A percentile compares a stretch with the other conserved stretches of the same genome.
Conservation (phyloP, 192 early-diverging fungal genomes). For the Coemansia sp. region DNA sequence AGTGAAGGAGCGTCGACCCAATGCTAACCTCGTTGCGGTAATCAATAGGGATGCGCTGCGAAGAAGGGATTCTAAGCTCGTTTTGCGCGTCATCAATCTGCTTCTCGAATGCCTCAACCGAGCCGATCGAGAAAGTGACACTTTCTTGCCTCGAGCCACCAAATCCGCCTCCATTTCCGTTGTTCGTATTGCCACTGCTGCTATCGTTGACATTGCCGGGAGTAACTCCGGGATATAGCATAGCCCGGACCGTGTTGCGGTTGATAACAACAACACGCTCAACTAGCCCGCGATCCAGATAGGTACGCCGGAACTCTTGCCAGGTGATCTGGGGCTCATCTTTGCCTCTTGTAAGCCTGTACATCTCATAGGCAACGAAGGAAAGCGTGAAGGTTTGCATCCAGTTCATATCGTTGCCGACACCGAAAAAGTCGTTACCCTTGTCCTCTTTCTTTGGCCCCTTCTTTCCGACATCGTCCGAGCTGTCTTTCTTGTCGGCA, state of each 20-base stretch:
- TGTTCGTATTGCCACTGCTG: background rate
- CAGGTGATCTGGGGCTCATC: slow-evolving; percentile 73
- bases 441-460: slow-evolving; percentile 43
- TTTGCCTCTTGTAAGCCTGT: slow-evolving; percentile 10
- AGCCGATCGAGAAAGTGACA: slow-evolving; percentile 85
- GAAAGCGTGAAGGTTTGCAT: slow-evolving; percentile 8
- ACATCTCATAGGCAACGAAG: slow-evolving; percentile 25
- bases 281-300: slow-evolving; percentile 91
- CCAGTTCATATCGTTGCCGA: slow-evolving; percentile 44
- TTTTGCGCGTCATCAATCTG: slow-evolving; percentile 85
- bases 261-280: slow-evolving; percentile 89
- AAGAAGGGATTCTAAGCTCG: slow-evolving; percentile 86
- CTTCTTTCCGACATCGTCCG: slow-evolving; percentile 27
- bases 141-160: slow-evolving; percentile 14
- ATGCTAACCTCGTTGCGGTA: slow-evolving; percentile 82
- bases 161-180: background rate
- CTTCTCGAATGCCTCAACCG: slow-evolving; percentile 90
- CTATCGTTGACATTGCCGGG: background rate
- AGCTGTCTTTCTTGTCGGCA: slow-evolving; percentile 19
- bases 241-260: slow-evolving; percentile 77
- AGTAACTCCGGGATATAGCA: slow-evolving; percentile 48
- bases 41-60: slow-evolving; percentile 88
- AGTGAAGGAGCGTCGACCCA: slow-evolving; percentile 73
- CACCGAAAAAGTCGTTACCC: slow-evolving; percentile 25
- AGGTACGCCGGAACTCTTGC: slow-evolving; percentile 86